A percentile compares a stretch with the other conserved stretches of the same genome.
Evolutionary conservation across 1,284 basidiomycete species (phyloP).

Genomic region (Sanguinoderma infundibulare): DNA sequence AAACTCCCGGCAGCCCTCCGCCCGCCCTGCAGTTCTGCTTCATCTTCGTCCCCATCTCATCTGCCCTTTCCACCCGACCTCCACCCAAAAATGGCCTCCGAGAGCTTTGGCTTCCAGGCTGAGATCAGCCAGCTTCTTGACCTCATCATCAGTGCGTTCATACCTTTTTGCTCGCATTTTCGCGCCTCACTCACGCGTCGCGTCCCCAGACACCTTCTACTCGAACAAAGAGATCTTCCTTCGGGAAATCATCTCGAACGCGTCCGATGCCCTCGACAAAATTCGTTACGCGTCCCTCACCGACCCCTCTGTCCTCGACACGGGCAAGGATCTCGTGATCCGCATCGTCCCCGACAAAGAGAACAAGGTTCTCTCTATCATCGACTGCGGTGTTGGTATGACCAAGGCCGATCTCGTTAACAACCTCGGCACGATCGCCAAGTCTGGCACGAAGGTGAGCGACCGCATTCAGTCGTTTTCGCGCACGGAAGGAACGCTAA

Average conservation of each 20-base stretch:
- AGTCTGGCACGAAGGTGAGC: slow-evolving; percentile 88
- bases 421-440: slow-evolving; percentile 99
- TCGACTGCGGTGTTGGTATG: slow-evolving; percentile 98
- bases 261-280: slow-evolving; percentile 97
- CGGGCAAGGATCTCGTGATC: slow-evolving; percentile 90
- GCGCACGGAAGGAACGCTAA: slow-evolving; percentile 2
- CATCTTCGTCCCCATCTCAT: slow-evolving; percentile 19
- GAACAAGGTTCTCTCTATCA: slow-evolving; percentile 90
- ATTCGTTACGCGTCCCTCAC: slow-evolving; percentile 94
- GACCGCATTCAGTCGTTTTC: not conserved
- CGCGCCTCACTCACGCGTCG: slow-evolving; percentile 15
- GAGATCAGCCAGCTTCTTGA: slow-evolving; percentile 96
- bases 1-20: slow-evolving; percentile 21
- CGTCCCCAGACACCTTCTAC: slow-evolving; percentile 88
- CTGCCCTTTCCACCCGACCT: slow-evolving; percentile 10
- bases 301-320: slow-evolving; percentile 86
- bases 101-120: slow-evolving; percentile 93
- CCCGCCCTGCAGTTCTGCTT: slow-evolving; percentile 20
- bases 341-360: slow-evolving; percentile 95
- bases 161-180: not conserved
- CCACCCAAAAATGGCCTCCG: slow-evolving; percentile 64
- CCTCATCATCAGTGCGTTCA: slow-evolving; percentile 83
- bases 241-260: slow-evolving; percentile 92
- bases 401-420: slow-evolving; percentile 98
- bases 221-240: slow-evolving; percentile 99